Conservation (phyloP, 2,329 filamentous ascomycete species). For the Hymenoscyphus fraxineus region DNA sequence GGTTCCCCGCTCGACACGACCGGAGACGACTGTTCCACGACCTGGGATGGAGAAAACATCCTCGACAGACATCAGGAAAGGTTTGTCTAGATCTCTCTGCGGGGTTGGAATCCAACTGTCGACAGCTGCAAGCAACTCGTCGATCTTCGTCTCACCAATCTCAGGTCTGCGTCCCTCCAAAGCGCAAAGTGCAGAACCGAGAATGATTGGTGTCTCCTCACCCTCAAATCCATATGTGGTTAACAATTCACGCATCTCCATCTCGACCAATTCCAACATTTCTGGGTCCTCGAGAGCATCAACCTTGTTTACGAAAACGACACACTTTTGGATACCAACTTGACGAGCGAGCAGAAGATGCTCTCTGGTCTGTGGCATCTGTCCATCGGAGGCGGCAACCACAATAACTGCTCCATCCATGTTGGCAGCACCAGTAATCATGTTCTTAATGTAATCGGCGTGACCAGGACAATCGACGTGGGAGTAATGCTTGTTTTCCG, state of each 20-base stretch:
- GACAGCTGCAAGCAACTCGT: constrained; percentile 84
- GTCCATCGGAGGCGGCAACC: constrained; percentile 94
- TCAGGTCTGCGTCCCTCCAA: constrained; percentile 83
- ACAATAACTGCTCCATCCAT: constrained; percentile 99
- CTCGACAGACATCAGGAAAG: constrained; percentile 98
- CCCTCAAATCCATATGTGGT: constrained; percentile 93
- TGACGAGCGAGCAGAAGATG: constrained; percentile 96
- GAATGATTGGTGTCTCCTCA: constrained; percentile 93
- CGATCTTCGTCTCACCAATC: constrained; percentile 82
- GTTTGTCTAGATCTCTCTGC: constrained; percentile 90
- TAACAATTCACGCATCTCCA: constrained; percentile 99
- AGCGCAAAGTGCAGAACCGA: constrained; percentile 94
- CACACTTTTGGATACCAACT: constrained; percentile 95
- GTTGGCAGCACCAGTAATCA: constrained; percentile 99
- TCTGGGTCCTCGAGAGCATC: constrained; percentile 96
- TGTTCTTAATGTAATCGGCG: constrained; percentile 99
- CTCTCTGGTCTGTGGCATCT: constrained; percentile 99
- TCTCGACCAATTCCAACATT: constrained; percentile 99
- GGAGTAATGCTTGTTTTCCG: constrained; percentile 91
- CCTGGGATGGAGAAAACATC: constrained; percentile 87
- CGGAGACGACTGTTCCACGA: constrained; percentile 93
- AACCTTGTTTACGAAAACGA: constrained; percentile 99
- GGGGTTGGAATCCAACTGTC: constrained; percentile 97
- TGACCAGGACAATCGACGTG: constrained; percentile 99
- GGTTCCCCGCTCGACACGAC: constrained; percentile 92